Evolutionary conservation across 148 eudicot genomes (phyloP).

Genomic region (Drosera capensis): DNA sequence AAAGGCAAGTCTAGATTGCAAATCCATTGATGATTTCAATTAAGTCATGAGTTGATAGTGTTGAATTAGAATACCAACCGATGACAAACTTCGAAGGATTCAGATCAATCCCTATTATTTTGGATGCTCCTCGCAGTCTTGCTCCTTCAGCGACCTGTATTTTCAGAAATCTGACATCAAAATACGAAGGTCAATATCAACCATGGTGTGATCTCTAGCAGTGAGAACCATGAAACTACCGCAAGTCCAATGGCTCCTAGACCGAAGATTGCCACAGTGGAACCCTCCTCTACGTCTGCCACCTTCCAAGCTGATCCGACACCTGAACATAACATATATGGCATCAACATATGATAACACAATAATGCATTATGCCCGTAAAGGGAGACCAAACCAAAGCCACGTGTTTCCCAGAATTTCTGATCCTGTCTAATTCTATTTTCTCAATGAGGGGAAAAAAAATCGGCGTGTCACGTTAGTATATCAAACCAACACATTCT

Average conservation of each 20-base stretch:
- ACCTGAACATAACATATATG: background rate
- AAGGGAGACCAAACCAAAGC: no score
- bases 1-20: no score
- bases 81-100: constrained; percentile 54
- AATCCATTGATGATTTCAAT: no score
- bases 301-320: constrained; percentile 64
- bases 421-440: no score
- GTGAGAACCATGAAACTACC: constrained; percentile 26
- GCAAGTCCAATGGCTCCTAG: constrained; percentile 89
- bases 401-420: background rate
- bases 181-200: background rate
- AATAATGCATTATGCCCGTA: background rate
- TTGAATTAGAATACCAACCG: no score
- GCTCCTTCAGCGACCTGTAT: constrained; percentile 89
- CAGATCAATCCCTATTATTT: constrained; percentile 84
- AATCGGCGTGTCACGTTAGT: no score
- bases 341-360: background rate
- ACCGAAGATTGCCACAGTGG: constrained; percentile 80
- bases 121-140: constrained; percentile 66
- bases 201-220: background rate
- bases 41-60: no score
- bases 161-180: background rate
- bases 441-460: no score
- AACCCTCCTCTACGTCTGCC: constrained; percentile 69
- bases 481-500: no score